phyloP scores from a whole-genome alignment of 2,329 filamentous ascomycete species.

The Alternaria dauci region DNA sequence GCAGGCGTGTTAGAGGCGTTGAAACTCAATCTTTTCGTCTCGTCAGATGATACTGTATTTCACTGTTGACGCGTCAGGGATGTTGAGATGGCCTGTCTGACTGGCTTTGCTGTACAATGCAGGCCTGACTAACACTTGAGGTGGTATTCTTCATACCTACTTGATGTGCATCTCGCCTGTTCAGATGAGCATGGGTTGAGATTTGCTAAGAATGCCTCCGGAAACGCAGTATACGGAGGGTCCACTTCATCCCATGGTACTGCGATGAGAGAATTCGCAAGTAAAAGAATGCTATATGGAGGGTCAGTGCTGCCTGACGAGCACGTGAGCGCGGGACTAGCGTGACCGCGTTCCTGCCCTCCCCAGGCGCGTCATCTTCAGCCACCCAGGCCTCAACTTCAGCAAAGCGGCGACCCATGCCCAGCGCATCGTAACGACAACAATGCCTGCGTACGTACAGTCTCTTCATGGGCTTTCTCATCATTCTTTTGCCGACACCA shows the following conservation, averaged over 20 bases:
- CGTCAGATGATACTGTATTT: neutral
- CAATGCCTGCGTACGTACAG: slow-evolving; percentile 49
- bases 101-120: neutral
- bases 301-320: slow-evolving; percentile 8
- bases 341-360: slow-evolving; percentile 32
- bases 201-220: slow-evolving; percentile 10
- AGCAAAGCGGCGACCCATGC: slow-evolving; percentile 37
- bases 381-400: slow-evolving; percentile 37
- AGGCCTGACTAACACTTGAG: neutral
- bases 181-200: neutral
- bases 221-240: neutral
- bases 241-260: neutral
- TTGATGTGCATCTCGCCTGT: neutral
- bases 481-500: neutral
- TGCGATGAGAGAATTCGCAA: too few species aligned
- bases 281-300: neutral
- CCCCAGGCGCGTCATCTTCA: slow-evolving; percentile 42
- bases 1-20: neutral
- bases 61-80: neutral
- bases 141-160: neutral
- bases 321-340: slow-evolving; percentile 29
- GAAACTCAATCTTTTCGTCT: neutral
- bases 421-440: slow-evolving; percentile 29
- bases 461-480: neutral
- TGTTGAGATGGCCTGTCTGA: too few species aligned